Evolutionary conservation across 345 rosid genomes (phyloP), one percentile per base, ranked within the genome.

Genomic region (Hypericum androsaemum): DNA sequence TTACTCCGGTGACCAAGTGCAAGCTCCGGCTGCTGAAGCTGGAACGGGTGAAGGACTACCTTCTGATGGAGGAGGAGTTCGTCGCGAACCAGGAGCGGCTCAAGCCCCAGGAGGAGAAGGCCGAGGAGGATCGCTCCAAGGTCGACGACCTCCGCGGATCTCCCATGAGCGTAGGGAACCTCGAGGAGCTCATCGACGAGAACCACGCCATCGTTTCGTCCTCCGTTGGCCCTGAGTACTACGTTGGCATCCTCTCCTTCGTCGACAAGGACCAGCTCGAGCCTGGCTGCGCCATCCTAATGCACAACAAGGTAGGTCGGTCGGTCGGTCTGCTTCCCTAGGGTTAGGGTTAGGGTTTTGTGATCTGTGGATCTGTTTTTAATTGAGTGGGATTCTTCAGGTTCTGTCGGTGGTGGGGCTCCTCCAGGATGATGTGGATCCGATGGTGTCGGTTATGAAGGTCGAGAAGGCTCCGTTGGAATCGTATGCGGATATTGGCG

Each of bases 391-490:
- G 12, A 40, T 46, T 55, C 42, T 12, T 53, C 59, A 92, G 98
- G 90, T 85, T 43, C 80, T 92, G 2, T 88, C 95, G 39, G 99
- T 92, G 43, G 99, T 88, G 76, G 99, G 97, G 42, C 82, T 88
- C 64, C 82, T 92, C 9, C 97, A 88, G 71, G 97, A 92, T 73
- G 97, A 92, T 41, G 99, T 92, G 48, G 99, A 92, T 72, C 97
- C 97, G 41, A 88, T 92, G 99, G 97, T 92, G 59, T 88, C 97
- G 12, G 99, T 92, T 44, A 92, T 92, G 99, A 92, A 92, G 73
- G 99, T 88, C 12, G 97, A 92, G 71, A 88, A 88, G 78, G 99
- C 99, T 61, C 99, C 97, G 13, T 52, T 88, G 74, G 98, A 92
- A 55, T 92, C 98, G 2, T 92, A 92, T 72, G 97, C 98, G 11